Evolutionary conservation across 1,284 basidiomycete genomes (phyloP).

Genomic region (Puccinia horiana): DNA sequence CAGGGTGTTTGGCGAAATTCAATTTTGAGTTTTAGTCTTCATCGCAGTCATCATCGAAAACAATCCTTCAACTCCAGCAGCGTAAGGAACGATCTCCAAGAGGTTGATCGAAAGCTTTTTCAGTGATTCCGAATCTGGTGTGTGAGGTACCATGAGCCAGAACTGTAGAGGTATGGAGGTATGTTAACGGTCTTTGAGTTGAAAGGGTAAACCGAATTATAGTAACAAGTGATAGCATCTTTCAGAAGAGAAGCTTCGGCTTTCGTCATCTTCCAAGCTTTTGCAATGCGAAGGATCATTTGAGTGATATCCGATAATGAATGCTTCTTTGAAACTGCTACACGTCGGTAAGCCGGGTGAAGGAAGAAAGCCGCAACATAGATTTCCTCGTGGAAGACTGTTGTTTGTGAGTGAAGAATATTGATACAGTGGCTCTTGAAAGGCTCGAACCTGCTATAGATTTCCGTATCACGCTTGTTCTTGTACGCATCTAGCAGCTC

Average conservation of each 20-base stretch:
- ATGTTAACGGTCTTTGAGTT: not conserved
- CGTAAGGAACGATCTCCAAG: not conserved
- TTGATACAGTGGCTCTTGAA: not conserved
- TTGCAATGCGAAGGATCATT: conserved; percentile 16
- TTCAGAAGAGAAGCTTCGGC: not conserved
- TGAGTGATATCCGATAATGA: not conserved
- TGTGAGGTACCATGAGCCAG: not conserved
- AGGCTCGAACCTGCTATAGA: not conserved
- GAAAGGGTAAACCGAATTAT: not conserved
- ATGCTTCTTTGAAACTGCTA: not conserved
- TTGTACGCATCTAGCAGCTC: not conserved
- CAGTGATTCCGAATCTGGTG: not conserved
- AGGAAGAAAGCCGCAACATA: not conserved
- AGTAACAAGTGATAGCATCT: not conserved
- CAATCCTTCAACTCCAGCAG: conserved; percentile 20
- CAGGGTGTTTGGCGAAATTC: not conserved
- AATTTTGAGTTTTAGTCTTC: conserved; percentile 7
- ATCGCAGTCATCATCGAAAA: conserved; percentile 29
- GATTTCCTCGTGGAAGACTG: not conserved
- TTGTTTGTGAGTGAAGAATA: not conserved
- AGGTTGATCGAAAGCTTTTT: conserved; percentile 1
- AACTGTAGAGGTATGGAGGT: not conserved
- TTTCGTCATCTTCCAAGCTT: conserved; percentile 16
- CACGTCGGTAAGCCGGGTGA: not conserved
- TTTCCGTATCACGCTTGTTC: not conserved